Percentiles rank a stretch among this genome's conserved stretches.
phyloP scores from a whole-genome alignment of 805 yeast genomes.

The Wickerhamomyces subpelliculosus region DNA sequence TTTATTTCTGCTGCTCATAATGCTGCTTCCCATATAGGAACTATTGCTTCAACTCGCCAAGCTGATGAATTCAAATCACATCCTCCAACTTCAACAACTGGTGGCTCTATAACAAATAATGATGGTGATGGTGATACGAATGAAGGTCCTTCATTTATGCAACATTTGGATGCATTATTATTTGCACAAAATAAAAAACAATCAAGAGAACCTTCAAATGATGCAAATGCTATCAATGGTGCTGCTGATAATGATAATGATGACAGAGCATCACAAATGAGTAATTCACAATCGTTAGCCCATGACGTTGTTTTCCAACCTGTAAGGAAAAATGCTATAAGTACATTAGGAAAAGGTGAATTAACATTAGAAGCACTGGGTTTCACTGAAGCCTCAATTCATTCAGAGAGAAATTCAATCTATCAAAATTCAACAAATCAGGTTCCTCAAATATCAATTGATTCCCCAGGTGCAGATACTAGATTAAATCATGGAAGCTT shows the following conservation, averaged over 20 bases:
- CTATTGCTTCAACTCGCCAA: slow-evolving; percentile 4
- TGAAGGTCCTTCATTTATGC: slow-evolving; percentile 22
- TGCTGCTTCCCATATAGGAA: slow-evolving; percentile 25
- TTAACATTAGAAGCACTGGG: slow-evolving; percentile 32
- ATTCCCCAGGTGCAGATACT: not conserved
- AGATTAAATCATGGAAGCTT: too few species aligned
- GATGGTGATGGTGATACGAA: not conserved
- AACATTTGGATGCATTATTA: slow-evolving; percentile 29
- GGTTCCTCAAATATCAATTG: not conserved
- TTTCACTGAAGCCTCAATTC: not conserved
- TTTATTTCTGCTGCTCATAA: slow-evolving; percentile 41
- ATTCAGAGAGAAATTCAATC: slow-evolving; percentile 24
- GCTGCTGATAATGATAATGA: slow-evolving; percentile 4
- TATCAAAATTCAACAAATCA: slow-evolving; percentile 9
- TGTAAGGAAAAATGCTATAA: slow-evolving; percentile 38
- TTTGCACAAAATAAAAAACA: slow-evolving; percentile 9
- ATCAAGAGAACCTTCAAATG: not conserved
- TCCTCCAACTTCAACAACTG: slow-evolving; percentile 2
- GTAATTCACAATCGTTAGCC: slow-evolving; percentile 6
- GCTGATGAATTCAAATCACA: slow-evolving; percentile 6
- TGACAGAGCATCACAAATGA: slow-evolving; percentile 1
- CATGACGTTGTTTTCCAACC: slow-evolving; percentile 35
- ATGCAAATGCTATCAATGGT: not conserved
- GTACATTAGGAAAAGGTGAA: slow-evolving; percentile 50
- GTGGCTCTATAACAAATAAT: too few species aligned